phyloP scores from a whole-genome alignment of 306 rosid genomes.

The Prinsepia uniflora region DNA sequence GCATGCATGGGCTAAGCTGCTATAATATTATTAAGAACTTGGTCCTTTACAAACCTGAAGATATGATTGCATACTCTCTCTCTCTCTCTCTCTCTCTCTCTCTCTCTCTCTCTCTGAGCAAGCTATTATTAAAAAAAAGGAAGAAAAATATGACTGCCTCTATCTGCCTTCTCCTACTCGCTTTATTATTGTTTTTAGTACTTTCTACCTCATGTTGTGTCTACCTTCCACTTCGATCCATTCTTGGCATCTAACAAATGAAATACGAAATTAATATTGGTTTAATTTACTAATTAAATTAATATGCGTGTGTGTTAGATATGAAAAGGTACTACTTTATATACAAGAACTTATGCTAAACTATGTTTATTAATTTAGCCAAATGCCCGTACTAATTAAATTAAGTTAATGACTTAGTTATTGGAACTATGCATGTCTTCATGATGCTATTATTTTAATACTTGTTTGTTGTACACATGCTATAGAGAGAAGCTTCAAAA shows the following conservation, averaged over 20 bases:
- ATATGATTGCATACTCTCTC: conserved; percentile 6
- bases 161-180: conserved; percentile 3
- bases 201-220: too few relatives aligned
- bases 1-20: conserved; percentile 29
- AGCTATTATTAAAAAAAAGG: background rate
- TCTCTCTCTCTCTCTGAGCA: conserved; percentile 4
- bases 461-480: background rate
- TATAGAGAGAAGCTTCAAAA: too few relatives aligned
- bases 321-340: background rate
- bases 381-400: background rate
- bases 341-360: background rate
- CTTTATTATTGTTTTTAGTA: background rate
- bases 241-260: too few relatives aligned
- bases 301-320: too few relatives aligned
- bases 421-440: background rate
- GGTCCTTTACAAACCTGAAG: conserved; percentile 21
- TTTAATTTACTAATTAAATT: too few relatives aligned
- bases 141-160: background rate
- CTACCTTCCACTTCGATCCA: too few relatives aligned
- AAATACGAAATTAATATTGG: too few relatives aligned
- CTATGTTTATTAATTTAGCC: conserved; percentile 1
- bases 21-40: conserved; percentile 17
- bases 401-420: background rate
- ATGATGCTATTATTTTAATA: background rate
- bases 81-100: background rate